phyloP scores from a whole-genome alignment of 371 early-diverging fungal species.

The Zopfochytrium polystomum region DNA sequence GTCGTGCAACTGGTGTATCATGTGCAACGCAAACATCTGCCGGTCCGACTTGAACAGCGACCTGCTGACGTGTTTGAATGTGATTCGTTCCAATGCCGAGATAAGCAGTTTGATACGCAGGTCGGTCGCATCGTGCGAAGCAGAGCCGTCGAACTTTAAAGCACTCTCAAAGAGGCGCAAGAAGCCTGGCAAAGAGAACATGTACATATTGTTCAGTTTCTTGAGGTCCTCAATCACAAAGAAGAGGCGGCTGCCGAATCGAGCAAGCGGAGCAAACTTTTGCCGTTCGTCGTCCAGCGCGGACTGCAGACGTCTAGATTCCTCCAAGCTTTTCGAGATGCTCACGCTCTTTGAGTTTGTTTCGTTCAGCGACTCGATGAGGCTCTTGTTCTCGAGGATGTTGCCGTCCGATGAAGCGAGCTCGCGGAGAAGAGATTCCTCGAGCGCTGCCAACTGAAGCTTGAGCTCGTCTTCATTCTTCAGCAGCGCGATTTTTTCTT shows the following conservation, averaged over 20 bases:
- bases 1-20: constrained; percentile 40
- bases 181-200: constrained; percentile 48
- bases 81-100: constrained; percentile 36
- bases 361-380: constrained; percentile 58
- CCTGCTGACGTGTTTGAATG: constrained; percentile 40
- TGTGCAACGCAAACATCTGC: constrained; percentile 47
- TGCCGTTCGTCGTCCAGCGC: constrained; percentile 49
- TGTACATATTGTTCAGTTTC: constrained; percentile 51
- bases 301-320: constrained; percentile 44
- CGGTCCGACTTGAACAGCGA: constrained; percentile 51
- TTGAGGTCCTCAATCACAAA: constrained; percentile 46
- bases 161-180: constrained; percentile 43
- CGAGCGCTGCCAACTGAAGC: constrained; percentile 56
- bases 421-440: constrained; percentile 57
- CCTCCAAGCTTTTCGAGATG: constrained; percentile 41
- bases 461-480: constrained; percentile 58
- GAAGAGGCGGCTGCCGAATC: constrained; percentile 44
- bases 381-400: constrained; percentile 52
- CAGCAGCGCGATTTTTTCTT: constrained; percentile 47
- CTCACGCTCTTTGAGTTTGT: constrained; percentile 52
- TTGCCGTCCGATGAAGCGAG: constrained; percentile 54
- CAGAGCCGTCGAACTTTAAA: constrained; percentile 33
- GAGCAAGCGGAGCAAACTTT: constrained; percentile 43
- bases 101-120: constrained; percentile 43
- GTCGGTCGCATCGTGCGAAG: constrained; percentile 40